Evolutionary conservation across 441 rosid genomes (phyloP), one percentile per base, ranked within the genome.

Genomic region (Gossypium trilobum): DNA sequence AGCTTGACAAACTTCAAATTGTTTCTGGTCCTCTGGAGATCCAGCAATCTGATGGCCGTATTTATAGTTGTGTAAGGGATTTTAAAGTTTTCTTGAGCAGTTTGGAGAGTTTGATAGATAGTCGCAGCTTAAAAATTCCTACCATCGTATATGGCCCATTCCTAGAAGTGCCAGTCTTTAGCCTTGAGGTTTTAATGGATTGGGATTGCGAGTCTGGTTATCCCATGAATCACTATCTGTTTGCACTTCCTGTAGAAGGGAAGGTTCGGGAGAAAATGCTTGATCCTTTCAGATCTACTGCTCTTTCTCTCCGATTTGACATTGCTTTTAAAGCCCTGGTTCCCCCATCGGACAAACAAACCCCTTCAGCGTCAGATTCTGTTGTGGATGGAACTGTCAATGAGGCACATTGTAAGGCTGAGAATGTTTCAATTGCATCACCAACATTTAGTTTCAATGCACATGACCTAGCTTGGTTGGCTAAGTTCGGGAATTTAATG

Each of bases 221-320:
- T 81, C 91, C 99, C 22, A 72, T 91, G 82, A 89, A 96, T 79
- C 98, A 96, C 87, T 96, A 87, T 77, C 79, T 96, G 74, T 90
- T 86, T 83, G 93, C 97, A 75, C 85, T 91, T 83, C 99, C 98
- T 44, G 58, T 54, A 66, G 99, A 96, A 86, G 92, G 91, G 70
- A 85, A 84, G 81, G 81, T 91, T 76, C 90, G 92, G 67, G 98
- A 90, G 61, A 85, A 79, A 70, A 83, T 93, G 61, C 87, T 89
- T 86, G 99, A 96, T 86, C 97, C 97, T 54, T 96, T 91, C 78
- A 85, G 99, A 84, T 96, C 99, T 74, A 96, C 99, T 54, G 83
- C 97, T 71, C 86, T 96, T 55, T 90, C 97, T 10, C 90, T 96
- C 68, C 82, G 88, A 44, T n/a, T 27, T 93, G 97, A 97, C 84